Evolutionary conservation across 257 asterid species (phyloP), one percentile per base, ranked within the genome.

Genomic region (Nicotiana tabacum): DNA sequence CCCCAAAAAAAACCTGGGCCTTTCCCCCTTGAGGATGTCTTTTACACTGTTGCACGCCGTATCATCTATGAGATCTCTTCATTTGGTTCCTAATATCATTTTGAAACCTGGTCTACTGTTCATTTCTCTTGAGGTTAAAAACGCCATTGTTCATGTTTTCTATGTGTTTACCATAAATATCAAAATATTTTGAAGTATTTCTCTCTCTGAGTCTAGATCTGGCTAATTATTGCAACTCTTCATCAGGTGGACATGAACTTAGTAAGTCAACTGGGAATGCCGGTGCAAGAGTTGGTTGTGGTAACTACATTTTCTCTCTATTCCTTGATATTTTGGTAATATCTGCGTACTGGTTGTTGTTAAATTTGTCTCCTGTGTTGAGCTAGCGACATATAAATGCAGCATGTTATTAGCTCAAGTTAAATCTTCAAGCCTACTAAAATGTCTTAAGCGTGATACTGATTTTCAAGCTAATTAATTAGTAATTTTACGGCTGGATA

Each of bases 211-310:
- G 24, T 55, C 56, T 56, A 27, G 58, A 18, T 24, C 78, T 76
- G 16, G 32, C 82, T 68, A 83, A 78, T 60, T 66, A 64, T 65
- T 53, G 37, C 46, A 21, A 53, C 33, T 66, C 58, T 83, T 56
- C 76, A 80, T 77, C 88, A 93, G 98, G 98, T 84, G 98, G 95
- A n/a, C 98, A 95, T 83, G 98, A 95, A 88, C 97, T 92, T 82
- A 95, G 98, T 91, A 92, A 91, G 89, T 87, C 95, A 57, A 95
- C 97, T 57, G 97, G 98, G 66, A 95, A 93, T 64, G 98, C 98
- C 0, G 98, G 98, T 72, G 98, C 98, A 83, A 90, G 98, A 89
- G 89, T 95, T 51, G 98, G 94, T 13, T 95, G 97, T 84, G 98
- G 98, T 93, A 92, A 85, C 82, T 64, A 27, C 85, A n/a, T 70